Evolutionary conservation across 208 protist species (phyloP), one percentile per base, ranked within the genome.

Genomic region (Leishmania arabica): DNA sequence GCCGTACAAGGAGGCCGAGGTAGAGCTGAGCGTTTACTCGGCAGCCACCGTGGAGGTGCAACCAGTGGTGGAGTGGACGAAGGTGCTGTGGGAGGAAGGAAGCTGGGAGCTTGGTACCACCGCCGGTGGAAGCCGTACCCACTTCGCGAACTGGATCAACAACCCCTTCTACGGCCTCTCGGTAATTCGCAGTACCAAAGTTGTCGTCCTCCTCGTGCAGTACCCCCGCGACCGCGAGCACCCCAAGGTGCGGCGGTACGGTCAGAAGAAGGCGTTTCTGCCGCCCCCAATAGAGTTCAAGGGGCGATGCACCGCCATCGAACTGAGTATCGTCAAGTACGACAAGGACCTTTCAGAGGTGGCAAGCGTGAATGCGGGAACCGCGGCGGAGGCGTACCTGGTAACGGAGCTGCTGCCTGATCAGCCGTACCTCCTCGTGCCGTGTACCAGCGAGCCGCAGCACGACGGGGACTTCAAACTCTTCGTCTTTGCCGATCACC

Each of bases 391-490:
- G 79, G 90, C 94, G 62, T 75, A 79, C 37, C 75, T 97, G 53
- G 79, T 83, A 73, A 54, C 83, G n/a, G 77, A 79, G 78, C 88
- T 97, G 77, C 78, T 78, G 54, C 75, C 90, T 15, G 84, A 88
- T 37, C 40, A 83, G 78, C 88, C 93, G 21, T 96, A 93, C 75
- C 58, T 98, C 3, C 85, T 98, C 24, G 92, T 98, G 56, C 95
- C 95, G 21, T 89, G 90, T 85, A 97, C 93, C 42, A 85, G 77
- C 37, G 75, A 85, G 6, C 79, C 93, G 31, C 91, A 97, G 80
- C 84, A 94, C 56, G 91, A 97, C 80, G 91, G 87, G 24, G 92
- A 97, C 74, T 98, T 93, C 78, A 96, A 94, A 81, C 85, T 97
- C 17, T 90, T 95, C 72, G 90, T 97, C 27, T 98, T 95, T 79